Base-by-base conservation (phyloP, 139 green algal genomes). In the Choricystis sp. region DNA sequence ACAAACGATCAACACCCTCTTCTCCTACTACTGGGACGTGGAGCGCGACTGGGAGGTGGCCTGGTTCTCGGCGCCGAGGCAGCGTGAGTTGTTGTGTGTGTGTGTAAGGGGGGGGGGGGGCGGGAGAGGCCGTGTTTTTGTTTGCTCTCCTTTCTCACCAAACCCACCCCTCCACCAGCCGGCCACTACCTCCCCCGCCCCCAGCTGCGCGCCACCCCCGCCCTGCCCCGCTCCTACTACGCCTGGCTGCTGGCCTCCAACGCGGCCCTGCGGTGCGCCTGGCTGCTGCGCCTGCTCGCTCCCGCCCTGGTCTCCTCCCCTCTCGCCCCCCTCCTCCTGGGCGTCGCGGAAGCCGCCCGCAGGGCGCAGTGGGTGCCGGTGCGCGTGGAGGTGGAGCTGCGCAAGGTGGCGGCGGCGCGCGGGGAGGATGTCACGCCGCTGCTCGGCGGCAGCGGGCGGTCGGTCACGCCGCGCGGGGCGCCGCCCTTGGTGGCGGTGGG, bases 21-120 rank as follows among this genome's bases (percentile, higher is more conserved):
- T 87, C 77, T 92, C 82, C 9, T 96, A 84, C 68, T 98, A 91
- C 74, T 98, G 92, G 92, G 92, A 98, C 67, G 64, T 96, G 9
- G 85, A 90, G 66, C 72, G 84, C 3, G 92, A 98, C 67, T 98
- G 92, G 92, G 89, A 94, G 70, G 87, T 97, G 65, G 63, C 70
- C 2, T 89, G 73, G 67, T 79, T 90, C 61, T 64, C 52, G 25
- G 65, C 72, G 52, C 72, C 72, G 52, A 48, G 65, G 64, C 48
- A 19, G 64, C 31, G 19, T 56, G 19, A 19, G 21, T 63, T 56
- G 19, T 63, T 19, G 19, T 56, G 16, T 19, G 58, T 19, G 19
- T 19, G 26, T 31, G 27, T 19, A 40, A 63, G 19, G 30, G 26
- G 19, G 30, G 19, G 30, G 16, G n/a, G n/a, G n/a, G n/a, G n/a